Evolutionary conservation across 306 rosid species (phyloP), one percentile per base, ranked within the genome.

Genomic region (Lotus japonicus): DNA sequence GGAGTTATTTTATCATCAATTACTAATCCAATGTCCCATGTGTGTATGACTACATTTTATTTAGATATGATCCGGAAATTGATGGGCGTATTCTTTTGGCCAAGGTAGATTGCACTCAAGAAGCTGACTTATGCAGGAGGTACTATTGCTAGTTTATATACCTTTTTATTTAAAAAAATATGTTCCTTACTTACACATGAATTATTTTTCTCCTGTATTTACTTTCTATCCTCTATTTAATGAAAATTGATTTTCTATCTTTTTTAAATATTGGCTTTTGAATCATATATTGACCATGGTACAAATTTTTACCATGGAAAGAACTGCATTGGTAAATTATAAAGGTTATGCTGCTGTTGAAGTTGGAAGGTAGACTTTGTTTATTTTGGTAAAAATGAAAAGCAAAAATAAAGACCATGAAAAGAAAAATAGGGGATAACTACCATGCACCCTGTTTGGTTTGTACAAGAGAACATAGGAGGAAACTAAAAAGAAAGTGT

Each of bases 41-140:
- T 68, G 45, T 4, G 5, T 64, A 50, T 67, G 41, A 46, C 69
- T 80, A 23, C 75, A 54, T 75, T 57, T 65, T 73, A 28, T 69
- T 19, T 82, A 94, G 99, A 77, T 94, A 88, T 74, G 97, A 94
- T 63, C 99, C 95, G 36, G 99, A 94, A 75, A 45, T 85, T 26
- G 99, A 94, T 81, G 96, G 99, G 43, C 92, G 99, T 35, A 86
- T 94, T 66, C 66, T 94, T 77, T 31, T 90, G 82, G 92, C 68
- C 2, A 90, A 87, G 77, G 95, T 94, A 41, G 97, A 94, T 81
- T 94, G 99, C 87, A 94, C 97, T 11, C 39, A 45, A 66, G 95
- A 90, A 56, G 79, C 48, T 62, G 96, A 94, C 71, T 82, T 94
- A 76, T 94, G 99, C 81, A 83, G 77, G 82, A 90, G 94, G 99